Percentiles rank a stretch among this genome's conserved stretches.
Conservation (phyloP, 2,329 filamentous ascomycete genomes). For the Aspergillus aculeatinus region DNA sequence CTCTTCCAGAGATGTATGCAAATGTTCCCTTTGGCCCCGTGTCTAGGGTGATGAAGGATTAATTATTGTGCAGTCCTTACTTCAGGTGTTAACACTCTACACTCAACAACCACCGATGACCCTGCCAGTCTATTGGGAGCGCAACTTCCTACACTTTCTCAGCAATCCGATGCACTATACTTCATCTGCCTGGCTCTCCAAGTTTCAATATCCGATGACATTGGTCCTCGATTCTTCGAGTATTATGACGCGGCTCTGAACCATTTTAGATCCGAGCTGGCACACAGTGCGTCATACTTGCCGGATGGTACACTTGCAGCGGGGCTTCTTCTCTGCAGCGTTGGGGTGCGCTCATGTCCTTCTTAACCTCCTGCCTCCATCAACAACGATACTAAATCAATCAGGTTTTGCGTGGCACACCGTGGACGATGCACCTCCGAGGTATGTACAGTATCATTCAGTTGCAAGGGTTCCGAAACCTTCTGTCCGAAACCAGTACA, state of each 20-base stretch:
- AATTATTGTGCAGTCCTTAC: conserved; percentile 21
- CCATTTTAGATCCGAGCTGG: conserved; percentile 30
- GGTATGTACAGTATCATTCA: conserved; percentile 34
- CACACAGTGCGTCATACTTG: conserved; percentile 19
- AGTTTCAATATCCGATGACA: conserved; percentile 19
- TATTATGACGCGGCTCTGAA: conserved; percentile 29
- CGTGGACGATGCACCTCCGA: conserved; percentile 34
- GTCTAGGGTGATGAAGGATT: not conserved
- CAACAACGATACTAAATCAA: not conserved
- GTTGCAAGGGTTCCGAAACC: conserved; percentile 14
- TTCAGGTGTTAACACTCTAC: conserved; percentile 28
- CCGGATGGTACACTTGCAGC: conserved; percentile 31
- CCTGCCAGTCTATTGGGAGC: conserved; percentile 17
- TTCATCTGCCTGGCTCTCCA: conserved; percentile 31
- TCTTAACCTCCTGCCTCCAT: not conserved
- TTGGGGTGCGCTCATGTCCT: conserved; percentile 25
- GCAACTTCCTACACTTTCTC: conserved; percentile 23
- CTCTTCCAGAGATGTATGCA: conserved; percentile 30
- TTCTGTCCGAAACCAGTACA: not conserved
- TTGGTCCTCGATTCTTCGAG: conserved; percentile 25
- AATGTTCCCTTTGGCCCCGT: conserved; percentile 1
- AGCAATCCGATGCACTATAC: conserved; percentile 29
- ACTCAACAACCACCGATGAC: conserved; percentile 27
- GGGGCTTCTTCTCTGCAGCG: conserved; percentile 32
- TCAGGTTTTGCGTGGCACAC: conserved; percentile 29